Conservation (phyloP, 1,284 basidiomycete species). For the Sporisorium sorghi region DNA sequence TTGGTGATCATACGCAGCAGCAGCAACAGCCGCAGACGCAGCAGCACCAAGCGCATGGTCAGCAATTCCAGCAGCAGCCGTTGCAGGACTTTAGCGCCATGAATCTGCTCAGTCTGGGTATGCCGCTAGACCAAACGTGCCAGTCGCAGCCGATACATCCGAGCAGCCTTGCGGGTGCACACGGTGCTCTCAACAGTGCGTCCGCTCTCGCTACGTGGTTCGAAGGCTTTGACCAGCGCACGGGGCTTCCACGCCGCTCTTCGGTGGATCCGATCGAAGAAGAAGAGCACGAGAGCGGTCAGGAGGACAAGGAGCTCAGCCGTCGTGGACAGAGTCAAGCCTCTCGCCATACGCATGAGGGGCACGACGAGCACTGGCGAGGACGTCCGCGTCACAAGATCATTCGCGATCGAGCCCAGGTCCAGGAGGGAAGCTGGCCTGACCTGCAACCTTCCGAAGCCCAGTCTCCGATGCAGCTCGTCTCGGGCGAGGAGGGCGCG, state of each 20-base stretch:
- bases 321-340: conserved; percentile 36
- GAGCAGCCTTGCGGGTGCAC: conserved; percentile 8
- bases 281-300: conserved; percentile 46
- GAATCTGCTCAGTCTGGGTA: conserved; percentile 45
- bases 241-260: conserved; percentile 50
- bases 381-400: conserved; percentile 38
- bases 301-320: conserved; percentile 45
- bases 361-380: conserved; percentile 41
- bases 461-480: conserved; percentile 49
- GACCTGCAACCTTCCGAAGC: conserved; percentile 37
- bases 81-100: conserved; percentile 47
- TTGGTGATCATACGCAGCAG: conserved; percentile 23
- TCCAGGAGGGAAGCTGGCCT: conserved; percentile 49
- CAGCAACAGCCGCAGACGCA: conserved; percentile 23
- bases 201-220: conserved; percentile 47
- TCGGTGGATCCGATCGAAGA: conserved; percentile 56
- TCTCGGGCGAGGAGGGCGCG: conserved; percentile 13
- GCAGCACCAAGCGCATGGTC: conserved; percentile 17
- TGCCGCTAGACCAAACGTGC: conserved; percentile 29
- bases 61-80: conserved; percentile 25
- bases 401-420: conserved; percentile 11
- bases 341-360: conserved; percentile 22
- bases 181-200: conserved; percentile 20
- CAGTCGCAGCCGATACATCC: conserved; percentile 25
- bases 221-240: conserved; percentile 51